phyloP scores from a whole-genome alignment of 1,284 basidiomycete genomes.

The Irpex sp. region DNA sequence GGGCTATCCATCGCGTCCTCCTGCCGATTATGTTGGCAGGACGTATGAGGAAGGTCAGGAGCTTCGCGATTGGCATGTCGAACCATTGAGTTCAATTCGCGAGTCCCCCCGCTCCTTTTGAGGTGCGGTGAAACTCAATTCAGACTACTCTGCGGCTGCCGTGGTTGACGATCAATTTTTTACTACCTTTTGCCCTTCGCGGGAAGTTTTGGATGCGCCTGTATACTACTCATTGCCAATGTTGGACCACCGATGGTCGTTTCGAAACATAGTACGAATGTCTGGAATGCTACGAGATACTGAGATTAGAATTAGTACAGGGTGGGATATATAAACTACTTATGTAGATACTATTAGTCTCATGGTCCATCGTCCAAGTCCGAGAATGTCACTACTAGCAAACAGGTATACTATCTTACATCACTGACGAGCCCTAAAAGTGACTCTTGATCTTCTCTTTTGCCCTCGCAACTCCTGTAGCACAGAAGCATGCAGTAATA shows the following conservation, averaged over 20 bases:
- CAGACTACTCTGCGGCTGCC: neutral
- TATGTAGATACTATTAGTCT: too few relatives aligned
- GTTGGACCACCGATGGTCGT: too few relatives aligned
- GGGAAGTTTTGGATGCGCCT: neutral
- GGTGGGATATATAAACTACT: too few relatives aligned
- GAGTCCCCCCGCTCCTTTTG: neutral
- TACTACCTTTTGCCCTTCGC: neutral
- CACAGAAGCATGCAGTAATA: neutral
- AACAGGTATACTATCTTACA: too few relatives aligned
- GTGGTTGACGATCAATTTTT: neutral
- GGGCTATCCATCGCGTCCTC: neutral
- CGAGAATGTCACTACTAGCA: too few relatives aligned
- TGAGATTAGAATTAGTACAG: too few relatives aligned
- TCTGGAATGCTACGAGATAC: too few relatives aligned
- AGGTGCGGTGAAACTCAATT: neutral
- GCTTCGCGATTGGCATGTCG: too few relatives aligned
- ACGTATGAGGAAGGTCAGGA: neutral
- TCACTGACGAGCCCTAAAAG: neutral
- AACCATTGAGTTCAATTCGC: neutral
- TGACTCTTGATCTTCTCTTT: neutral
- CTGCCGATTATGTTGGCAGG: neutral
- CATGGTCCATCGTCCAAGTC: too few relatives aligned
- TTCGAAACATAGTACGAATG: too few relatives aligned
- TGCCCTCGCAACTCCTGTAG: neutral
- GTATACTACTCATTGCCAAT: neutral